Base-by-base conservation (phyloP, 768 basidiomycete genomes). In the Sarcodon aspratus region DNA sequence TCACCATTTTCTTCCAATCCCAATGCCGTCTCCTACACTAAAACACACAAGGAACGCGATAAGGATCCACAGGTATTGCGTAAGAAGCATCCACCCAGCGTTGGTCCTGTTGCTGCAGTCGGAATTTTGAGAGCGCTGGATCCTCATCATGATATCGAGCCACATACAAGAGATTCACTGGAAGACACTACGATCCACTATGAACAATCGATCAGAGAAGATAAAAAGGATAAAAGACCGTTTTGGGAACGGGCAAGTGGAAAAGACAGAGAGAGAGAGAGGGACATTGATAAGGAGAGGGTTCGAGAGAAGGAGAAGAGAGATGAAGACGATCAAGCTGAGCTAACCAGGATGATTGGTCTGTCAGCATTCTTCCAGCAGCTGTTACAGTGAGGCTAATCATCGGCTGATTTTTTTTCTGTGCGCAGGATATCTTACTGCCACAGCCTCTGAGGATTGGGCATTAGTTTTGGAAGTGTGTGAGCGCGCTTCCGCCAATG, bases 361-460 rank as follows among this genome's bases (percentile, higher is more conserved):
- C 55, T 50, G 65, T 57, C 32, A 13, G 15, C 6, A 2, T 21
- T 3, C 34, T 31, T 21, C 18, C 11, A 31, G 10, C 17, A 15
- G 18, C 27, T 33, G 48, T 17, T 7, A 7, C 13, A 17, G 6
- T 40, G 6, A 9, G 13, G 35, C 15, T 32, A 35, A 17, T 33
- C 33, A 36, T 32, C 33, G 4, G 13, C 32, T 48, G 44, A 9
- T 10, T 33, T 11, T 45, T 54, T 15, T 54, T 36, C 12, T 50
- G 36, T 0, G 55, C n/a, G 36, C 43, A 87, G 85, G 83, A 0
- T 87, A 75, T 57, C 68, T 88, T 12, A 83, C 85, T 1, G 85
- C 84, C 0, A 87, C 84, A 0, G 73, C 82, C 1, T 82, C 87
- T 3, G 87, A 91, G 60, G 85, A 91, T 59, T 89, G 86, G 82